Evolutionary conservation across 1,139 yeast species (phyloP), one percentile per base, ranked within the genome.

Genomic region (Yamadazyma conglobata): DNA sequence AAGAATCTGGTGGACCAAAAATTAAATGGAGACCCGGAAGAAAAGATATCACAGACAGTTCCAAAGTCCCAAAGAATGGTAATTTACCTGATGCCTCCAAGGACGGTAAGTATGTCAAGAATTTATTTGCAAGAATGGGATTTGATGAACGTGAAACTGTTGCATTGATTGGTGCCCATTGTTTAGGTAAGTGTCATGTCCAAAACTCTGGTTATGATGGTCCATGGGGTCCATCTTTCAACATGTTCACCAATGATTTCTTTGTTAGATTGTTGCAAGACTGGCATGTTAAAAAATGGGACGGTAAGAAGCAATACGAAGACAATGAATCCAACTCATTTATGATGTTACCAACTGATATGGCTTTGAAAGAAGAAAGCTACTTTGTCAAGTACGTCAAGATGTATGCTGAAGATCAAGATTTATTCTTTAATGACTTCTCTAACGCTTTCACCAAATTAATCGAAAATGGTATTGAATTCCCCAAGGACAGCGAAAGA

Each of bases 201-300:
- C 48, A 62, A 28, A 67, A 69, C 42, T 71, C 82, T 9, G 96
- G 96, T 3, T 89, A 65, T 55, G 93, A 83, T 40, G 96, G 96
- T 30, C 95, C 95, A 30, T 89, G 97, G 97, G 93, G 91, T 34
- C 91, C 89, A 36, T 79, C 88, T 23, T 85, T 87, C 47, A 88
- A 88, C 45, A 65, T 74, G 58, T 85, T 89, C 58, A 79, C 91
- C 46, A 87, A 86, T 57, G 91, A 83, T 45, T 87, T 83, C 60
- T 89, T 60, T 65, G 78, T 75, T 39, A 70, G 85, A 49, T 72
- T 89, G 44, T 60, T 87, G 43, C 70, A 74, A 48, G 85, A 78
- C 44, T 89, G 97, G 97, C 73, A 78, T 41, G 64, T 75, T 39
- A 79, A 73, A 50, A 64, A 78, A 47, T 85, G 94, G 86, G 73